A percentile compares a stretch with the other conserved stretches of the same genome.
These are phyloP conservation scores for Candida vartiovaarae DNA, from an alignment of 805 yeast genomes.

Conservation along the genomic window DNA sequence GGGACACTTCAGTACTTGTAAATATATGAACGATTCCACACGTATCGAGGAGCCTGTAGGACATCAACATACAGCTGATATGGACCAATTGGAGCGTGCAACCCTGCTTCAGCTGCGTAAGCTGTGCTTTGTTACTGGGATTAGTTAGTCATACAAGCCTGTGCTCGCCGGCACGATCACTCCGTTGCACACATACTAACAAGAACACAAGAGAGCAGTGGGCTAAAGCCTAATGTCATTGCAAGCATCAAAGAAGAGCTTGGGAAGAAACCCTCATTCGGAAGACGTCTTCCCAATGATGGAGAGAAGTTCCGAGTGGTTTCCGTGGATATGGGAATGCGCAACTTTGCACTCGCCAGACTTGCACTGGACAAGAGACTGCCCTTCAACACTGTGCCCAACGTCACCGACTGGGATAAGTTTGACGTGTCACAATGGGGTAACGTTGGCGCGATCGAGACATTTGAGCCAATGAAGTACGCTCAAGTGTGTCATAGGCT, in stretches of 20 bases:
- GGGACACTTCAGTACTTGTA: no score
- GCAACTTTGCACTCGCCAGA: slow-evolving; percentile 28
- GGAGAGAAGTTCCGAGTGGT: slow-evolving; percentile 19
- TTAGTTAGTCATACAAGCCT: slow-evolving; percentile 3
- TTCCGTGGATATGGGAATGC: slow-evolving; percentile 32
- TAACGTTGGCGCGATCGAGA: background rate
- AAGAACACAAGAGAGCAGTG: slow-evolving; percentile 4
- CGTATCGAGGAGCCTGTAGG: no score
- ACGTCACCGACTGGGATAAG: slow-evolving; percentile 30
- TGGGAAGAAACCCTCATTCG: slow-evolving; percentile 4
- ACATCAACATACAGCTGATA: background rate
- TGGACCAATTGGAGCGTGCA: slow-evolving; percentile 8
- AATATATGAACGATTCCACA: no score
- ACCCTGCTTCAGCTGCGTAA: slow-evolving; percentile 9
- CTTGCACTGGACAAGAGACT: slow-evolving; percentile 20
- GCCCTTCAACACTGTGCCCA: slow-evolving; percentile 19
- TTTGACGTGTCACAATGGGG: slow-evolving; percentile 23
- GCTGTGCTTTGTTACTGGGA: slow-evolving; percentile 14
- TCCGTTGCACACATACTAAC: background rate
- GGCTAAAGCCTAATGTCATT: slow-evolving; percentile 10
- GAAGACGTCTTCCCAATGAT: slow-evolving; percentile 13
- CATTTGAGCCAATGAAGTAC: slow-evolving; percentile 22
- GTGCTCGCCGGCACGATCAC: no score
- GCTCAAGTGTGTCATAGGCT: slow-evolving; percentile 20
- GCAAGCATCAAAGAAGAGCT: slow-evolving; percentile 4